Percentiles rank a stretch among this genome's conserved stretches.
These are phyloP conservation scores for Penicillium sp. DNA, from an alignment of 2,329 filamentous ascomycete genomes.

Conservation along the genomic window DNA sequence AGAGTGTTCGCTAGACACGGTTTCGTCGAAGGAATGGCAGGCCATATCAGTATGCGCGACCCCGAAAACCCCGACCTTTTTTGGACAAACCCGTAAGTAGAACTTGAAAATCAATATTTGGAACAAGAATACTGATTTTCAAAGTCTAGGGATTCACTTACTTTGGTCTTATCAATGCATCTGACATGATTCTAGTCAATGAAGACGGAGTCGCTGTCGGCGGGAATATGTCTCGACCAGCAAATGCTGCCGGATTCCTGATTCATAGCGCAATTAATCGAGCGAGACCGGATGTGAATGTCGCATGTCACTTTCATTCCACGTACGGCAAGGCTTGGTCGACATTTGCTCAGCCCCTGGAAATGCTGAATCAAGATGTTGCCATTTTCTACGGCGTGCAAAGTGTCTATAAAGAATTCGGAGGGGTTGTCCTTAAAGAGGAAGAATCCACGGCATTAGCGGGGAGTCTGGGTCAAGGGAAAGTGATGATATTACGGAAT, in stretches of 20 bases:
- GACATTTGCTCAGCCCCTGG: slow-evolving; percentile 43
- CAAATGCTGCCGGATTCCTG: slow-evolving; percentile 50
- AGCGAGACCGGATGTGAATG: slow-evolving; percentile 57
- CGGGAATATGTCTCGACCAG: slow-evolving; percentile 30
- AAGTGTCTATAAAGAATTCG: slow-evolving; percentile 18
- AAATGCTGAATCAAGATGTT: slow-evolving; percentile 51
- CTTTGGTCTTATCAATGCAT: slow-evolving; percentile 46
- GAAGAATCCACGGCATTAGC: slow-evolving; percentile 67
- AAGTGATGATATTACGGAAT: slow-evolving; percentile 66
- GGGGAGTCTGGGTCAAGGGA: slow-evolving; percentile 60
- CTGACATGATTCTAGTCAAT: slow-evolving; percentile 48
- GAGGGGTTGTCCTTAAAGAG: slow-evolving; percentile 52
- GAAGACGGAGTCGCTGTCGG: slow-evolving; percentile 46
- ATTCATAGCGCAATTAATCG: slow-evolving; percentile 49
- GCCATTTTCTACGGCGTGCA: slow-evolving; percentile 58
- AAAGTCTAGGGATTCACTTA: slow-evolving; percentile 42
- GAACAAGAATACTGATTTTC: too few relatives aligned
- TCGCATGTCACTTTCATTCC: slow-evolving; percentile 48
- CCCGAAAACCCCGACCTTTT: slow-evolving; percentile 34
- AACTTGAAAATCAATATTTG: background rate
- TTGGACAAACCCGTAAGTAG: slow-evolving; percentile 39
- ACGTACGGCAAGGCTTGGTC: slow-evolving; percentile 49
- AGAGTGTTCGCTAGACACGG: slow-evolving; percentile 20
- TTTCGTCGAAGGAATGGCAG: slow-evolving; percentile 28
- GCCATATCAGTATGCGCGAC: slow-evolving; percentile 48